phyloP scores from a whole-genome alignment of 352 stramenopile genomes.

The Phytophthora citrophthora region DNA sequence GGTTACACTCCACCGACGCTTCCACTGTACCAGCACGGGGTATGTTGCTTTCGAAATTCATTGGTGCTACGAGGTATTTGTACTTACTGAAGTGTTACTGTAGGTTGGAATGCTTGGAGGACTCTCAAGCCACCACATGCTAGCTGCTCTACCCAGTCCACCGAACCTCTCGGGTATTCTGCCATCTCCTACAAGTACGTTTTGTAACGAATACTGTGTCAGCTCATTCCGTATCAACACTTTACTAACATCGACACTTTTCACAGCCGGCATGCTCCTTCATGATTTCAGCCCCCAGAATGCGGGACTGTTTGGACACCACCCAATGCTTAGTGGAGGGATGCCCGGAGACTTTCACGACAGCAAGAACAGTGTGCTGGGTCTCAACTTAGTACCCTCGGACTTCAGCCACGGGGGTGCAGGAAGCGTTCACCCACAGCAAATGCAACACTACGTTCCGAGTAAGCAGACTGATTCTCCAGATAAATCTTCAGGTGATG shows the following conservation, averaged over 20 bases:
- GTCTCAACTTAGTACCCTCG: constrained; percentile 66
- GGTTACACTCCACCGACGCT: constrained; percentile 69
- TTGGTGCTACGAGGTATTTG: not conserved
- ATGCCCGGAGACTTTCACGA: constrained; percentile 44
- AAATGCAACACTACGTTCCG: constrained; percentile 44
- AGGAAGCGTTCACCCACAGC: constrained; percentile 37
- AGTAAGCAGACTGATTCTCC: constrained; percentile 36
- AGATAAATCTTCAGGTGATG: constrained; percentile 38
- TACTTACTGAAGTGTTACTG: constrained; percentile 3
- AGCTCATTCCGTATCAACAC: not conserved
- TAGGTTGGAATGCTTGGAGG: constrained; percentile 73
- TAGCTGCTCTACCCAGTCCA: constrained; percentile 66
- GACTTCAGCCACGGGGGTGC: constrained; percentile 50
- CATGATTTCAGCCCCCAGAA: constrained; percentile 81
- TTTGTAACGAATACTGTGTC: constrained; percentile 7
- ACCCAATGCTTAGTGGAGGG: constrained; percentile 37
- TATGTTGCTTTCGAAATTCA: constrained; percentile 33
- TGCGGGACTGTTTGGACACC: constrained; percentile 53
- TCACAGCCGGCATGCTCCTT: constrained; percentile 71
- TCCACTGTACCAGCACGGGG: constrained; percentile 71
- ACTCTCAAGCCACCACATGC: constrained; percentile 66
- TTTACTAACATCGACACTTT: constrained; percentile 22
- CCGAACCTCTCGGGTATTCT: constrained; percentile 78
- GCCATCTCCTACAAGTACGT: constrained; percentile 81
- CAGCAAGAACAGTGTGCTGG: constrained; percentile 66